Base-by-base conservation (phyloP, 768 basidiomycete species). In the Fomitopsis pulvina region DNA sequence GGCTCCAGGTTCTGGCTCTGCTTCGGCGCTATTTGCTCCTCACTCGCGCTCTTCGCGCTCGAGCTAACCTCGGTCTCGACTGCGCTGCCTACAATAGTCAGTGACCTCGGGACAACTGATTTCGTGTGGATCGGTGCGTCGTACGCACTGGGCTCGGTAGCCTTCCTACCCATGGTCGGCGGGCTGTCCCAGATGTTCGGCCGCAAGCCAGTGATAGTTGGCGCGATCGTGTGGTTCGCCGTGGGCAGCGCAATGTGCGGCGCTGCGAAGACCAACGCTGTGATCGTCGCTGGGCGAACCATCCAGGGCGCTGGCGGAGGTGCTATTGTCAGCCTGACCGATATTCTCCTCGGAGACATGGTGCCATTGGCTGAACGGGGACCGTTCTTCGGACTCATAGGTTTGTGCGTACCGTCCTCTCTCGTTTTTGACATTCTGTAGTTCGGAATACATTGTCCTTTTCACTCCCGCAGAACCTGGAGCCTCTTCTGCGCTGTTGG, bases 211-310 rank as follows among this genome's bases (percentile, higher is more conserved):
- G 55, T 65, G 30, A 52, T 71, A 20, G 47, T 71, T 5, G 53
- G 51, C 0, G 56, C 59, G 21, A 53, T 71, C 10, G 21, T 58
- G 0, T 42, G 66, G 9, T 73, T 73, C 47, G 69, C 70, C 0
- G 18, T 71, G 21, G 74, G 75, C 0, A 66, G 65, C 14, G 73
- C 70, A 0, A n/a, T 76, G 1, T 64, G 62, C 16, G 75, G 71
- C 0, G 62, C 67, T 0, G 69, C 72, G 0, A 58, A 66, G 26
- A 68, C 45, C 48, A 72, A 75, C 69, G 49, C 53, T 7, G 67
- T 68, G 67, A 53, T 73, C 6, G 74, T 76, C 41, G 71, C 63
- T 5, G 71, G 67, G 8, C 22, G 10, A 57, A 60, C 58, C 10
- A 37, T 63, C 1, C 62, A 63, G 41, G 62, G 62, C 8, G 38